Evolutionary conservation across 139 green algal species (phyloP), one percentile per base, ranked within the genome.

Genomic region (Mychonastes homosphaera): DNA sequence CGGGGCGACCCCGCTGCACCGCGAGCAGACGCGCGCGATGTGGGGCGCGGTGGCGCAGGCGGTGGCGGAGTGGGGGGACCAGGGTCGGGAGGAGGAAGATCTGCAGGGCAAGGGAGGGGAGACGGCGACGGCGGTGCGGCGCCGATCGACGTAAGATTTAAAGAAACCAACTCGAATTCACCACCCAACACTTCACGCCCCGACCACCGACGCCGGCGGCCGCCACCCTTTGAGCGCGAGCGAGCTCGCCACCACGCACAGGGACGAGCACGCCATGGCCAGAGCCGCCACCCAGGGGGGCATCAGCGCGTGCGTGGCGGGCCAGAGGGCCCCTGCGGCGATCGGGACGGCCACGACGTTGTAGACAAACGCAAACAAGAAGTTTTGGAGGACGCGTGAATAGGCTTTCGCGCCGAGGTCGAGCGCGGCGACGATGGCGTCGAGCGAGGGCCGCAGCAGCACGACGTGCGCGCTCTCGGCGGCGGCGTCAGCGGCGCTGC

Each of bases 251-350:
- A 97, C 85, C 2, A 97, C 89, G 33, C 67, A 85, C 10, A 97
- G 84, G 8, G 62, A 83, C 45, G 67, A 85, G 13, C 88, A 59
- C 2, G 91, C 89, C 91, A 98, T 98, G 16, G 78, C 75, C 0
- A 75, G 80, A 5, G 75, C 89, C 16, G 91, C 89, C 32, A 94
- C 58, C 89, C 85, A 96, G 3, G 91, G 91, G 8, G 91, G 91
- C 48, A 97, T 64, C 64, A 87, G 77, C 49, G 81, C 38, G 29
- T 76, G 75, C 1, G 70, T 75, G 21, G 64, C 28, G 6, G 86
- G 85, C 58, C 80, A 94, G 24, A 91, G 70, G 35, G 59, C 75
- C 18, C 86, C 80, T 10, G 76, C 85, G 9, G 85, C 85, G 21
- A 91, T 33, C 7, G 84, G 85, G 39, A 98, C 83, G 52, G 78